These are phyloP conservation scores for Scutellaria galericulata DNA, from an alignment of 257 asterid species.

Conservation along the genomic window DNA sequence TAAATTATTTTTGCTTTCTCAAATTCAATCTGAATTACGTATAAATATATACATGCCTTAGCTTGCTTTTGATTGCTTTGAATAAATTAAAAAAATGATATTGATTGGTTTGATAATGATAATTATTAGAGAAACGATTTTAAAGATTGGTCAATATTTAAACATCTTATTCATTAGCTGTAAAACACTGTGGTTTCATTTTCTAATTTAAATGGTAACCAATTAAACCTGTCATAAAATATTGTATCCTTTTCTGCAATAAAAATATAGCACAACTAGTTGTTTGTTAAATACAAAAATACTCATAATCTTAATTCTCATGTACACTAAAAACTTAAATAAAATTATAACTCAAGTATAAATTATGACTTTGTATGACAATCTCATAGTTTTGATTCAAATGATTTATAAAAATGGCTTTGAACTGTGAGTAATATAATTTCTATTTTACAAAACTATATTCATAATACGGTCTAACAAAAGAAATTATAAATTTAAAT, in stretches of 20 bases:
- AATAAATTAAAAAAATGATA: too few relatives aligned
- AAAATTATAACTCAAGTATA: too few relatives aligned
- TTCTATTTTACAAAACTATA: too few relatives aligned
- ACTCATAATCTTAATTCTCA: too few relatives aligned
- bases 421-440: too few relatives aligned
- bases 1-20: slow-evolving; percentile 1
- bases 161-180: slow-evolving; percentile 16
- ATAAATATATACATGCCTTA: slow-evolving; percentile 5
- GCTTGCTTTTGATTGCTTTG: slow-evolving; percentile 30
- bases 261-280: too few relatives aligned
- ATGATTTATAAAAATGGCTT: too few relatives aligned
- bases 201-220: background rate
- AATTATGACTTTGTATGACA: too few relatives aligned
- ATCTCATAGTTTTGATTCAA: too few relatives aligned
- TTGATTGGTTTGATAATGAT: background rate
- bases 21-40: background rate
- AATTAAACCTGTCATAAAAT: background rate
- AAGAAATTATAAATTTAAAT: background rate
- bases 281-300: too few relatives aligned
- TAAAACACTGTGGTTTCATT: background rate
- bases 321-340: too few relatives aligned
- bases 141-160: slow-evolving; percentile 21
- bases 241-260: background rate
- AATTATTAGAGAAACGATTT: slow-evolving; percentile 1
- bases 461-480: too few relatives aligned